Evolutionary conservation across 2,329 filamentous ascomycete genomes (phyloP).

Genomic region (Byssothecium circinans): DNA sequence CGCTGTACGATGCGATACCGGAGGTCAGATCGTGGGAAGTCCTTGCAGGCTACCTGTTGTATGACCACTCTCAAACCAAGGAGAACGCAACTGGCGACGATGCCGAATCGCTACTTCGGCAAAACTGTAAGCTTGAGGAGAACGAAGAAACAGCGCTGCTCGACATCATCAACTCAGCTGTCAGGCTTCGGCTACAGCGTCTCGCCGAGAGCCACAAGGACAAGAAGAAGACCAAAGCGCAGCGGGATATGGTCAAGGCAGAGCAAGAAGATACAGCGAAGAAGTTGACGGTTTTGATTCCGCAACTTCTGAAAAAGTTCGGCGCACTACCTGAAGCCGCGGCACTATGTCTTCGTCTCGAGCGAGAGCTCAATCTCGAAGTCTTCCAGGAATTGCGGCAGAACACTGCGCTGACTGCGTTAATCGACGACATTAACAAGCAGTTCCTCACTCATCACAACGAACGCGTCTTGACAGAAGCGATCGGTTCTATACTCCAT

Average conservation of each 20-base stretch:
- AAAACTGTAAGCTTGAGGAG: constrained; percentile 70
- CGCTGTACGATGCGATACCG: constrained; percentile 77
- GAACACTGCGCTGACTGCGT: constrained; percentile 75
- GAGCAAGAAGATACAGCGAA: constrained; percentile 77
- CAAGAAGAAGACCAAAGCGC: constrained; percentile 59
- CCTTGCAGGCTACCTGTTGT: constrained; percentile 85
- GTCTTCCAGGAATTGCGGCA: constrained; percentile 88
- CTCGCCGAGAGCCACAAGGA: constrained; percentile 63
- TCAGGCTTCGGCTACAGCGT: constrained; percentile 71
- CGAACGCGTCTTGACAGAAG: constrained; percentile 80
- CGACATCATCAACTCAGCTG: constrained; percentile 81
- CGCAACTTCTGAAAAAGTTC: constrained; percentile 86
- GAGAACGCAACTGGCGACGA: constrained; percentile 61
- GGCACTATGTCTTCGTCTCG: constrained; percentile 79
- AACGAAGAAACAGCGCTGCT: constrained; percentile 83
- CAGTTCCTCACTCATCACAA: constrained; percentile 94
- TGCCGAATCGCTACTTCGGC: constrained; percentile 66
- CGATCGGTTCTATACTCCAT: constrained; percentile 78
- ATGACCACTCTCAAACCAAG: constrained; percentile 72
- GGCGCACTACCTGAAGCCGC: constrained; percentile 87
- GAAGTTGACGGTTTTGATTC: constrained; percentile 76
- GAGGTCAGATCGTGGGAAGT: constrained; percentile 87
- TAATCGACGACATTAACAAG: constrained; percentile 88
- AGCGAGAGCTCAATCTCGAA: constrained; percentile 83
- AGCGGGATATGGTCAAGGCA: constrained; percentile 65